These are phyloP conservation scores for Populus hybrid DNA, from an alignment of 441 rosid species.

Conservation along the genomic window DNA sequence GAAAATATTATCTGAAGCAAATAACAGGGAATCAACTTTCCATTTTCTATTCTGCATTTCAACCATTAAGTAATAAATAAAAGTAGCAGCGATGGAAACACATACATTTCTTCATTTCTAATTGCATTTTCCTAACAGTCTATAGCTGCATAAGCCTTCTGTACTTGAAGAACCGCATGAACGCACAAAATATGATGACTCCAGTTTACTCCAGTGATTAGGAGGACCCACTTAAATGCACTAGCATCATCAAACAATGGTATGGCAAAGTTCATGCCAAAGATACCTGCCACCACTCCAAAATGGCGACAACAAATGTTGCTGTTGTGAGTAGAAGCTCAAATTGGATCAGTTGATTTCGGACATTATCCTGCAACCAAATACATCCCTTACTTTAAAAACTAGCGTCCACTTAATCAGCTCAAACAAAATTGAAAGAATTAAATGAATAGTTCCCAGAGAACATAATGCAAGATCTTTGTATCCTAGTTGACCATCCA, in stretches of 20 bases:
- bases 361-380: conserved; percentile 76
- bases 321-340: conserved; percentile 36
- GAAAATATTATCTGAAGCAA: background rate
- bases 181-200: conserved; percentile 59
- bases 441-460: background rate
- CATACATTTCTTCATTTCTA: background rate
- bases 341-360: conserved; percentile 94
- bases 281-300: conserved; percentile 97
- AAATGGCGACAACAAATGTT: conserved; percentile 90
- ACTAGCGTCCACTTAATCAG: background rate
- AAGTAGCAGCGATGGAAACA: background rate
- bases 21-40: background rate
- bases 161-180: conserved; percentile 85
- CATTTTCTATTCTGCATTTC: conserved; percentile 14
- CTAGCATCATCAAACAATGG: conserved; percentile 57
- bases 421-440: background rate
- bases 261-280: conserved; percentile 84
- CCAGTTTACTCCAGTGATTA: conserved; percentile 67
- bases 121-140: background rate
- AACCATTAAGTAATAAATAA: background rate
- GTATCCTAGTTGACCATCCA: background rate
- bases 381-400: background rate
- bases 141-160: conserved; percentile 88
- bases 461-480: background rate
- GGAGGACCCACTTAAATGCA: conserved; percentile 89